phyloP scores from a whole-genome alignment of 108 stramenopile species.

The Conticribra guillardii region DNA sequence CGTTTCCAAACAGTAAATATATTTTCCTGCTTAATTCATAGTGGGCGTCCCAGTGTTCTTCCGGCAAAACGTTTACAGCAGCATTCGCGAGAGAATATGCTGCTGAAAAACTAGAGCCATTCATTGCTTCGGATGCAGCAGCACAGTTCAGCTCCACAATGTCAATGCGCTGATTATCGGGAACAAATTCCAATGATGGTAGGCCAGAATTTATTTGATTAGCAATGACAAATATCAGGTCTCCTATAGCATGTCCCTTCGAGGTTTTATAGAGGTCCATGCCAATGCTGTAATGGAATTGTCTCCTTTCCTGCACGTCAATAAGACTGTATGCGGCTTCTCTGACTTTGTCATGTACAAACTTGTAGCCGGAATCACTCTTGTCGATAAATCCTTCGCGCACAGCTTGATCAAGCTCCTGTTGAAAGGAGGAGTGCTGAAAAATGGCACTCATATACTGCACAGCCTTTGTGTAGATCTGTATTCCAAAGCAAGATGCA shows the following conservation, averaged over 20 bases:
- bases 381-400: conserved; percentile 26
- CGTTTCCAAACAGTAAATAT: conserved; percentile 1
- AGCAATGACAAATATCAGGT: not conserved
- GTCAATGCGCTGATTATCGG: not conserved
- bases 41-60: conserved; percentile 11
- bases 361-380: conserved; percentile 16
- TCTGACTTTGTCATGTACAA: conserved; percentile 57
- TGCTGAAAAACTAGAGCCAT: conserved; percentile 23
- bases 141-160: conserved; percentile 26
- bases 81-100: conserved; percentile 19
- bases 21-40: conserved; percentile 1
- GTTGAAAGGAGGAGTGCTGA: conserved; percentile 3
- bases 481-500: conserved; percentile 45
- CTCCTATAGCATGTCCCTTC: not conserved
- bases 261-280: conserved; percentile 7
- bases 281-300: conserved; percentile 15
- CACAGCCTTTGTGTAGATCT: conserved; percentile 10
- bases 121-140: conserved; percentile 20
- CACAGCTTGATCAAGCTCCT: conserved; percentile 6
- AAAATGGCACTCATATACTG: not conserved
- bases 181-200: no score
- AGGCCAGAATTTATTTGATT: conserved; percentile 18
- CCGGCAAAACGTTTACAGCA: conserved; percentile 4
- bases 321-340: conserved; percentile 63
- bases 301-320: conserved; percentile 11